phyloP scores from a whole-genome alignment of 306 rosid species.

The Cicer pinnatifidum region DNA sequence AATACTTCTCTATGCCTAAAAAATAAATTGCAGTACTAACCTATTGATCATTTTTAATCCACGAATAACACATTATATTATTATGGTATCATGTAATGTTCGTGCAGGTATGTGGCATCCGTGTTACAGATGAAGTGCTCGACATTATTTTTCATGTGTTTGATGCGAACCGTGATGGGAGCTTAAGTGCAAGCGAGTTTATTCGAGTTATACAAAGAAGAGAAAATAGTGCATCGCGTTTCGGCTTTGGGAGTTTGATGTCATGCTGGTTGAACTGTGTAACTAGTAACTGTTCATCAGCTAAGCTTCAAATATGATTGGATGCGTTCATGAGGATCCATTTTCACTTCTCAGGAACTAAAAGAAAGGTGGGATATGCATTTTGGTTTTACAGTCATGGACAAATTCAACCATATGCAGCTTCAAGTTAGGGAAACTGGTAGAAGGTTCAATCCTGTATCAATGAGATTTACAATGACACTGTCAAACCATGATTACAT shows the following conservation, averaged over 20 bases:
- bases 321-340: constrained; percentile 16
- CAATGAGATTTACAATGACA: constrained; percentile 24
- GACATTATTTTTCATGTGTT: constrained; percentile 79
- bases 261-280: constrained; percentile 65
- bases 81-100: constrained; percentile 27
- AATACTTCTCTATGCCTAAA: constrained; percentile 9
- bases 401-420: constrained; percentile 20
- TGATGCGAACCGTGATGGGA: constrained; percentile 70
- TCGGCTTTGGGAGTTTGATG: constrained; percentile 51
- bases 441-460: constrained; percentile 35
- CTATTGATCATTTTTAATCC: constrained; percentile 7
- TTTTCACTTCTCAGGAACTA: constrained; percentile 25
- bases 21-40: neutral
- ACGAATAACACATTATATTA: constrained; percentile 26
- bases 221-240: constrained; percentile 43
- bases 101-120: constrained; percentile 70
- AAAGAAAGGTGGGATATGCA: constrained; percentile 16
- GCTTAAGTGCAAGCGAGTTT: constrained; percentile 66
- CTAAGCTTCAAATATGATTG: constrained; percentile 46
- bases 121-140: constrained; percentile 55
- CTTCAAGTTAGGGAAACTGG: neutral
- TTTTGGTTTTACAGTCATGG: constrained; percentile 21
- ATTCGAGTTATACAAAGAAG: constrained; percentile 63
- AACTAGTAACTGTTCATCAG: constrained; percentile 50
- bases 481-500: constrained; percentile 27